These are phyloP conservation scores for Pugionium dolabratum DNA, from an alignment of 345 rosid species.

Conservation along the genomic window DNA sequence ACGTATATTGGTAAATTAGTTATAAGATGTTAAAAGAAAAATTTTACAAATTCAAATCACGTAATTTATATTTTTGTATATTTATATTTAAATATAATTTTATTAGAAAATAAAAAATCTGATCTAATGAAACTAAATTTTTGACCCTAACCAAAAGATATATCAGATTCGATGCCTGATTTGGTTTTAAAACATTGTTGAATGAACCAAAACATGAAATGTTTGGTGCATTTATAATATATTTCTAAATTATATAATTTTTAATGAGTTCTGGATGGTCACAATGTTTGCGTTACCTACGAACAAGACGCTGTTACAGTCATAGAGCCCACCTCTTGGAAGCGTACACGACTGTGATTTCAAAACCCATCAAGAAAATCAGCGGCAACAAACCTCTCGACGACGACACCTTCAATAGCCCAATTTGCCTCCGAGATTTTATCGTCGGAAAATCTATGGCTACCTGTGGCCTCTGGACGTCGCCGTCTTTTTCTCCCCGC, in stretches of 20 bases:
- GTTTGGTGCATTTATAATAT: not conserved
- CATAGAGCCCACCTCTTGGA: constrained; percentile 8
- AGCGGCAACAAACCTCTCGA: not conserved
- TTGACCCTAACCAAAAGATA: no score
- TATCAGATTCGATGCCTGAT: no score
- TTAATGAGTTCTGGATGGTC: not conserved
- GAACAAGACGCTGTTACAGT: constrained; percentile 27
- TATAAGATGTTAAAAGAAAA: no score
- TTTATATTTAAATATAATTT: no score
- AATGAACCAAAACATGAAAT: no score
- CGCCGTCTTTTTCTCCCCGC: constrained; percentile 37
- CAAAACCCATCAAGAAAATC: not conserved
- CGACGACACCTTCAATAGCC: not conserved
- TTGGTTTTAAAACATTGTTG: no score
- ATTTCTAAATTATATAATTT: not conserved
- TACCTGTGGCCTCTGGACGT: constrained; percentile 32
- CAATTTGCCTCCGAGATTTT: not conserved
- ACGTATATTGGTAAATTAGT: no score
- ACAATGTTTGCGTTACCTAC: constrained; percentile 28
- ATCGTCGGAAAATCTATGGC: constrained; percentile 16
- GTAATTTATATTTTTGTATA: no score
- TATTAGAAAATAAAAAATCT: no score
- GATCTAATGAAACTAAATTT: no score
- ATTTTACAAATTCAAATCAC: no score
- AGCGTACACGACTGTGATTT: constrained; percentile 30